Percentiles rank a stretch among this genome's conserved stretches.
phyloP scores from a whole-genome alignment of 1,284 basidiomycete genomes.

The Coriolopsis trogii region DNA sequence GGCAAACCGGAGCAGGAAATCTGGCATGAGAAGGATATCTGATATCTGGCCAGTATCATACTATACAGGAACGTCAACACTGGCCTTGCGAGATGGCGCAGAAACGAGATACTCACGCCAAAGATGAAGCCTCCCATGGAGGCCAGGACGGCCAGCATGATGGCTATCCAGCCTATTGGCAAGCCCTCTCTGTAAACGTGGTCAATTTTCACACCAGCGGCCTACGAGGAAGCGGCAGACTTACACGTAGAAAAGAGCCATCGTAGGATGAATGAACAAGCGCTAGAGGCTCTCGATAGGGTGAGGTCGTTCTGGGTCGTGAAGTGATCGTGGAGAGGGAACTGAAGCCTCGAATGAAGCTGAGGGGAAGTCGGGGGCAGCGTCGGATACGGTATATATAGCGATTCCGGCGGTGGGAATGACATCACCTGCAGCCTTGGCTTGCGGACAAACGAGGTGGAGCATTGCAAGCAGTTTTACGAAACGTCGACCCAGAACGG shows the following conservation, averaged over 20 bases:
- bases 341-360: not conserved
- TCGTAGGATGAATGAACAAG: not conserved
- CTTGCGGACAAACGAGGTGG: not conserved
- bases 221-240: not conserved
- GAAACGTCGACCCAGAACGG: not conserved
- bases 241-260: slow-evolving; percentile 26
- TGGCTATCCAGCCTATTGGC: slow-evolving; percentile 63
- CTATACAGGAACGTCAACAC: slow-evolving; percentile 11
- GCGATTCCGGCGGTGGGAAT: slow-evolving; percentile 6
- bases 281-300: too few species aligned
- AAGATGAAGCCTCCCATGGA: slow-evolving; percentile 84
- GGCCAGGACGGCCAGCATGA: slow-evolving; percentile 70
- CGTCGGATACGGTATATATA: slow-evolving; percentile 3
- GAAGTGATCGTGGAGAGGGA: not conserved
- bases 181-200: slow-evolving; percentile 34
- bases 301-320: not conserved
- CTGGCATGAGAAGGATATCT: slow-evolving; percentile 75
- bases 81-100: not conserved
- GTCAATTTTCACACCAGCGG: not conserved
- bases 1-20: slow-evolving; percentile 71
- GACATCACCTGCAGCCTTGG: slow-evolving; percentile 21
- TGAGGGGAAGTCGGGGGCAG: slow-evolving; percentile 2
- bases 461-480: not conserved
- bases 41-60: slow-evolving; percentile 82
- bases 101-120: slow-evolving; percentile 39